phyloP scores from a whole-genome alignment of 2,329 filamentous ascomycete species.

The Rachicladosporium sp. region DNA sequence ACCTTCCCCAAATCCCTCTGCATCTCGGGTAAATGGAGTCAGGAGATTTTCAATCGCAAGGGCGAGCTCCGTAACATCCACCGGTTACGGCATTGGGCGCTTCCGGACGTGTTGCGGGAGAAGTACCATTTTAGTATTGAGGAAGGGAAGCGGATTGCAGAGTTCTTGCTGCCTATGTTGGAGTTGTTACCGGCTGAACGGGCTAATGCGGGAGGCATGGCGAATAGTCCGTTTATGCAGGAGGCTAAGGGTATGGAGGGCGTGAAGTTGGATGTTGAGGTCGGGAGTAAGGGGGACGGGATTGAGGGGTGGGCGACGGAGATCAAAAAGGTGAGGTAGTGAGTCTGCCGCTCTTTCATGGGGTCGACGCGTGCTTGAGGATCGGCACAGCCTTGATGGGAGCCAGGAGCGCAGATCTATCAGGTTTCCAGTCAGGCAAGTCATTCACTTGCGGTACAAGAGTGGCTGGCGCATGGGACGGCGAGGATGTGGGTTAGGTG shows the following conservation, averaged over 20 bases:
- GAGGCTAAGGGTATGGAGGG: slow-evolving; percentile 82
- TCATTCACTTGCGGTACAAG: no score
- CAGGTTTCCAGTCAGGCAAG: no score
- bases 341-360: no score
- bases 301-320: slow-evolving; percentile 91
- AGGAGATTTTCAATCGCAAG: slow-evolving; percentile 97
- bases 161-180: slow-evolving; percentile 82
- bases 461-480: no score
- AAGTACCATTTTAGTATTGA: slow-evolving; percentile 92
- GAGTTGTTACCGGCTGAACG: slow-evolving; percentile 77
- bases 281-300: slow-evolving; percentile 75
- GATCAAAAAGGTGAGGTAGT: slow-evolving; percentile 62
- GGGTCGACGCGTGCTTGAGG: no score
- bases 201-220: slow-evolving; percentile 94
- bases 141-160: slow-evolving; percentile 64
- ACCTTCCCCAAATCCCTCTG: slow-evolving; percentile 87
- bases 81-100: slow-evolving; percentile 85
- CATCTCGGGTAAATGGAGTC: slow-evolving; percentile 88
- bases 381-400: no score
- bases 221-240: slow-evolving; percentile 67
- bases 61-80: slow-evolving; percentile 97
- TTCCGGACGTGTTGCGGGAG: slow-evolving; percentile 83
- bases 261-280: slow-evolving; percentile 59
- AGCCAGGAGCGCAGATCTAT: no score
- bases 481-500: no score